Percentiles rank a stretch among this genome's conserved stretches.
Conservation (phyloP, 1,284 basidiomycete genomes). For the Ustanciosporium gigantosporum region DNA sequence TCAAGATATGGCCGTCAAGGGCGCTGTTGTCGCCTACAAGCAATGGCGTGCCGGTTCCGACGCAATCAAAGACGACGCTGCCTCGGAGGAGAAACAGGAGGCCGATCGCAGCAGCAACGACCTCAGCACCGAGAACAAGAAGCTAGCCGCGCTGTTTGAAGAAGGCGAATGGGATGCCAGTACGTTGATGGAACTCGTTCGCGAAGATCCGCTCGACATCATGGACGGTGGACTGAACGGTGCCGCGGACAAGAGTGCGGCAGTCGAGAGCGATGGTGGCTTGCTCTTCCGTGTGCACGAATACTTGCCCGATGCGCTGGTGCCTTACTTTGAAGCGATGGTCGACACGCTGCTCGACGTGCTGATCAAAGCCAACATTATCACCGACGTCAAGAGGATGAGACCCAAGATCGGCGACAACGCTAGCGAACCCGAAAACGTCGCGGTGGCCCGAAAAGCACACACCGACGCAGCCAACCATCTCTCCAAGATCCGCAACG, state of each 20-base stretch:
- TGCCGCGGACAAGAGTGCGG: constrained; percentile 7
- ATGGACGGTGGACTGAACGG: constrained; percentile 59
- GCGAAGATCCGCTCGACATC: constrained; percentile 54
- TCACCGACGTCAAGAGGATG: constrained; percentile 55
- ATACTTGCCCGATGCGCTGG: constrained; percentile 81
- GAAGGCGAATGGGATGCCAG: constrained; percentile 62
- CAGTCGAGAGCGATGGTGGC: constrained; percentile 14
- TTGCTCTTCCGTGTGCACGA: constrained; percentile 74
- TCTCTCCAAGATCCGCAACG: constrained; percentile 64
- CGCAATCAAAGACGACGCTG: constrained; percentile 3
- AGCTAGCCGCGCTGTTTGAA: constrained; percentile 31
- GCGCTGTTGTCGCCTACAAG: constrained; percentile 92
- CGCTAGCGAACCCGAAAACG: constrained; percentile 42
- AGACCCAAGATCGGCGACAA: constrained; percentile 9
- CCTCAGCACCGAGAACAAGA: constrained; percentile 16
- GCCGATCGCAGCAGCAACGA: constrained; percentile 6
- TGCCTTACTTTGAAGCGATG: constrained; percentile 75
- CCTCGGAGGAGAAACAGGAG: constrained; percentile 4
- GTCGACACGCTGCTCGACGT: constrained; percentile 71
- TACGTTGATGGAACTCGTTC: constrained; percentile 71
- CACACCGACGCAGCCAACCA: constrained; percentile 59
- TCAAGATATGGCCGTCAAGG: constrained; percentile 97
- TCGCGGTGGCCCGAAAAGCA: constrained; percentile 66
- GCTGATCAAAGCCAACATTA: constrained; percentile 72
- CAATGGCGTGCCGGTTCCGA: constrained; percentile 65